Evolutionary conservation across 106 monocot species (phyloP).

Genomic region (Acanthochlamys bracteata): DNA sequence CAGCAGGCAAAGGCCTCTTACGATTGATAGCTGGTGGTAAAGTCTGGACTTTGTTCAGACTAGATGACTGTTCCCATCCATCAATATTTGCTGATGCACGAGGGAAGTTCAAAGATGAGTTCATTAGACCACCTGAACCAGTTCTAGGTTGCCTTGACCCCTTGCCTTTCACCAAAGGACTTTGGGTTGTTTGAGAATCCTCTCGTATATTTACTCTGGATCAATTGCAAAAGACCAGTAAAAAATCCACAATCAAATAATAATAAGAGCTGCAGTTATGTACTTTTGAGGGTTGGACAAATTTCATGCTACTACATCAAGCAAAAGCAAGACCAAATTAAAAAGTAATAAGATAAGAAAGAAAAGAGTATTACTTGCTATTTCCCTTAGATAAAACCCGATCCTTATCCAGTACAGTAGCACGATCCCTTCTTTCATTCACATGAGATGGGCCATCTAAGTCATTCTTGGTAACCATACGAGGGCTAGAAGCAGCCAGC

Average conservation of each 20-base stretch:
- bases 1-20: conserved; percentile 41
- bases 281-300: too few species aligned
- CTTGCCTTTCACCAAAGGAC: conserved; percentile 60
- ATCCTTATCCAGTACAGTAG: conserved; percentile 52
- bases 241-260: neutral
- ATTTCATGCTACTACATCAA: too few species aligned
- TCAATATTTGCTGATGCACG: conserved; percentile 37
- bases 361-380: conserved; percentile 34
- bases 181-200: conserved; percentile 55
- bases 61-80: conserved; percentile 55
- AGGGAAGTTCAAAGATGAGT: conserved; percentile 34
- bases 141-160: conserved; percentile 60
- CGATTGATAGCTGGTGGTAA: conserved; percentile 34
- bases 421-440: conserved; percentile 65
- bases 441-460: conserved; percentile 27
- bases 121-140: conserved; percentile 33
- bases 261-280: too few species aligned
- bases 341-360: neutral
- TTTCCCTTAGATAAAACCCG: conserved; percentile 46
- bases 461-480: conserved; percentile 36
- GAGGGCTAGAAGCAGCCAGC: conserved; percentile 29
- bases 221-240: neutral
- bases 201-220: conserved; percentile 50
- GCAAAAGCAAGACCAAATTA: too few species aligned
- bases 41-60: conserved; percentile 35